phyloP scores from a whole-genome alignment of 1,284 basidiomycete genomes.

The Neolentinus lepideus region DNA sequence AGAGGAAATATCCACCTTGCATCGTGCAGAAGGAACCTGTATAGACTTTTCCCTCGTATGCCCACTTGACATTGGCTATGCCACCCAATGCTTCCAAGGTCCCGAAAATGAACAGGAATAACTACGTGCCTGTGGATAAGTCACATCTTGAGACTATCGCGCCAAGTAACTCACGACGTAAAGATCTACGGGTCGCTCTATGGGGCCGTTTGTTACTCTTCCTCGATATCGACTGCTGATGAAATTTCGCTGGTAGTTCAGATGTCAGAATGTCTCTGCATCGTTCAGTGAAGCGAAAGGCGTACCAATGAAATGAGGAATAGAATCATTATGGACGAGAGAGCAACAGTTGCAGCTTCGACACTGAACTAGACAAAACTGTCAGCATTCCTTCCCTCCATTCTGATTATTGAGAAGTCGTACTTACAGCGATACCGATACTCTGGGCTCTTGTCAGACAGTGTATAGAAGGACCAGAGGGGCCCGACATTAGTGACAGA shows the following conservation, averaged over 20 bases:
- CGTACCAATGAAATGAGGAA: not conserved
- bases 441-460: conserved; percentile 21
- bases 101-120: conserved; percentile 29
- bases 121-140: conserved; percentile 13
- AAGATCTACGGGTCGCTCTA: conserved; percentile 28
- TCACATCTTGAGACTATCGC: not conserved
- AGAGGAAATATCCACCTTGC: conserved; percentile 18
- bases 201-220: conserved; percentile 16
- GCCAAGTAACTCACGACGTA: conserved; percentile 20
- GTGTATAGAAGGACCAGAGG: not conserved
- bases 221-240: conserved; percentile 12
- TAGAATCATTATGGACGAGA: conserved; percentile 2
- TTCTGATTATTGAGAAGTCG: no score
- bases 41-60: conserved; percentile 23
- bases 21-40: conserved; percentile 25
- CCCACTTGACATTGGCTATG: conserved; percentile 27
- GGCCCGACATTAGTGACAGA: not conserved
- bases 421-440: conserved; percentile 18
- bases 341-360: conserved; percentile 21
- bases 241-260: not conserved
- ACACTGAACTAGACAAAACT: conserved; percentile 16
- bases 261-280: not conserved
- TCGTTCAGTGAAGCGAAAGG: not conserved
- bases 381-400: not conserved
- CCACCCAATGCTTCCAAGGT: conserved; percentile 27